A percentile compares a stretch with the other conserved stretches of the same genome.
Evolutionary conservation across 2,329 filamentous ascomycete species (phyloP).

Genomic region (Xylariales sp.): DNA sequence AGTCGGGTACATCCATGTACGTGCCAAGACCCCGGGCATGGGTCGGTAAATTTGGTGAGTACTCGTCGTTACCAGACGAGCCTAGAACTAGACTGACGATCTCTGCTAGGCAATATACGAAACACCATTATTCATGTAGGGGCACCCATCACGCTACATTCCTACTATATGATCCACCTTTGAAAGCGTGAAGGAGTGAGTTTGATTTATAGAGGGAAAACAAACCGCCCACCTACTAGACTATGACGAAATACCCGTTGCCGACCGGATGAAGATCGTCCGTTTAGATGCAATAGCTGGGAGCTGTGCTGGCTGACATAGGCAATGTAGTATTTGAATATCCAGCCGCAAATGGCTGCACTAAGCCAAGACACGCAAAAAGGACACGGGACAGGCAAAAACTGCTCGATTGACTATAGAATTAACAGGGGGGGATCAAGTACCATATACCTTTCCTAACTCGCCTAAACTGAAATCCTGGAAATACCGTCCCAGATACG

Average conservation of each 20-base stretch:
- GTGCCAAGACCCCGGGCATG: no score
- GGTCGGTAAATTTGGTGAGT: no score
- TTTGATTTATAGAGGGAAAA: neutral
- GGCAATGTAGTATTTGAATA: neutral
- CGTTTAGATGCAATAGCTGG: no score
- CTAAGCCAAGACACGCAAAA: neutral
- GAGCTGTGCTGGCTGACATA: neutral
- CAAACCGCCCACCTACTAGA: neutral
- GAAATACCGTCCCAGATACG: constrained; percentile 23
- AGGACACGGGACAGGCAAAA: neutral
- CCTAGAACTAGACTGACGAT: no score
- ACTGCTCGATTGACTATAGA: constrained; percentile 19
- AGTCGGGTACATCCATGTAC: no score
- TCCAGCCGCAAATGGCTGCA: neutral
- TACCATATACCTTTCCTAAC: constrained; percentile 30
- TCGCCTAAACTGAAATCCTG: constrained; percentile 32
- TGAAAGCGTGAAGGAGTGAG: neutral
- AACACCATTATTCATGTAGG: no score
- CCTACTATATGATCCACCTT: neutral
- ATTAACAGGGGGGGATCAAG: constrained; percentile 29
- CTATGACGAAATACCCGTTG: neutral
- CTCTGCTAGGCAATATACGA: no score
- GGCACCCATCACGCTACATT: neutral
- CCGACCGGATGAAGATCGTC: no score
- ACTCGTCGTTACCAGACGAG: no score